Base-by-base conservation (phyloP, 345 rosid species). In the Pugionium dolabratum region DNA sequence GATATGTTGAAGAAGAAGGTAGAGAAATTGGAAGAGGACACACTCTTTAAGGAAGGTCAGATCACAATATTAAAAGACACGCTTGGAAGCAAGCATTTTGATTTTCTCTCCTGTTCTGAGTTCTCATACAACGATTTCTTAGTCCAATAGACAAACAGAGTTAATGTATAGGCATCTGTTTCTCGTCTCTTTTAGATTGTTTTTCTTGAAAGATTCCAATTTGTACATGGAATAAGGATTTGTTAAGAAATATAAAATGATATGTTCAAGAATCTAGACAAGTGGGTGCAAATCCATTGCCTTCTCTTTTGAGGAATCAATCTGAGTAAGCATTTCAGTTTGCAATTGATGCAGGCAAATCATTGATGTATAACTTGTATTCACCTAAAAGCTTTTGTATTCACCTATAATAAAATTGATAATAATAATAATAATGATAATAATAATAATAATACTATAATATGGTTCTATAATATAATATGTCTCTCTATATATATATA, bases 1-100 rank as follows among this genome's bases (percentile, higher is more conserved):
- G 81, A 75, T 6, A 28, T 54, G 58, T 65, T 95, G 79, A 95
- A 82, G 79, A 88, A 80, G 79, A 89, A 87, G 79, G 82, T 89
- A 4, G 95, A 91, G 68, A 67, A 79, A 54, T 77, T 90, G 44
- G 97, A 95, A 41, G 97, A 95, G 60, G 97, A 91, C 55, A 66
- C 84, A 44, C 96, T 84, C 36, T 47, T 82, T 67, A 91, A 87
- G 61, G 99, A 91, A 83, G 96, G 99, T 37, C 89, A 95, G 64
- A 89, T 95, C 66, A 87, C 93, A 4, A 89, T 95, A 62, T 80
- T 91, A 5, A 89, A 84, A 74, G 99, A 94, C 73, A 55, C 85
- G 9, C 55, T 91, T 51, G 79, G 84, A 53, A 82, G 55, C 61
- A 81, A 75, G 62, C 73, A 79, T 39, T 84, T 84, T 10, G 88